A percentile compares a stretch with the other conserved stretches of the same genome.
phyloP scores from a whole-genome alignment of 768 basidiomycete genomes.

The Termitomyces sp. region DNA sequence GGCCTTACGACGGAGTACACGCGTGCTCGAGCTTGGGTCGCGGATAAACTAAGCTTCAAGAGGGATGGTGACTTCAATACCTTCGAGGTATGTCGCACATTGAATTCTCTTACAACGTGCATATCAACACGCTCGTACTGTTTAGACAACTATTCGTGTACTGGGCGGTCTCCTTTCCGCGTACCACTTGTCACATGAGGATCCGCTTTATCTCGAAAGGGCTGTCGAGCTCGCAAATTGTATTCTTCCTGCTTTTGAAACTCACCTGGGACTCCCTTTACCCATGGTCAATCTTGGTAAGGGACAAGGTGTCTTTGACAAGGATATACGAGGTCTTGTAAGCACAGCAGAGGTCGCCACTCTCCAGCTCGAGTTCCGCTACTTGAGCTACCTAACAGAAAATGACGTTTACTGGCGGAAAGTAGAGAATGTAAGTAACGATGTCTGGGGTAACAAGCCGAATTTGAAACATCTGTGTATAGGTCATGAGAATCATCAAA shows the following conservation, averaged over 20 bases:
- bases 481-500: slow-evolving; percentile 68
- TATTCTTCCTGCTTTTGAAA: slow-evolving; percentile 79
- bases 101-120: background rate
- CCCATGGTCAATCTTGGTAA: slow-evolving; percentile 70
- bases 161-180: slow-evolving; percentile 88
- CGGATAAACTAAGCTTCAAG: slow-evolving; percentile 63
- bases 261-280: slow-evolving; percentile 76
- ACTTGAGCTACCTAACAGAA: slow-evolving; percentile 74
- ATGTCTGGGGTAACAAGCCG: background rate
- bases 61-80: slow-evolving; percentile 77
- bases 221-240: slow-evolving; percentile 83
- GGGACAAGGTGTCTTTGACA: slow-evolving; percentile 53
- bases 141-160: slow-evolving; percentile 85
- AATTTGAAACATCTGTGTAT: background rate
- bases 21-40: slow-evolving; percentile 76
- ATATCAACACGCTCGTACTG: background rate
- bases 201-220: slow-evolving; percentile 65
- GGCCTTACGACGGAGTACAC: slow-evolving; percentile 73
- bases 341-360: slow-evolving; percentile 87
- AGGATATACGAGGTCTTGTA: slow-evolving; percentile 53
- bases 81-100: slow-evolving; percentile 67
- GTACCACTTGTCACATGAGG: slow-evolving; percentile 67
- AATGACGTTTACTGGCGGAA: slow-evolving; percentile 78
- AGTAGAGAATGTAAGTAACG: slow-evolving; percentile 56
- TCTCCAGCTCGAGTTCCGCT: slow-evolving; percentile 86